These are phyloP conservation scores for Cadophora malorum DNA, from an alignment of 2,329 filamentous ascomycete species.

Conservation along the genomic window DNA sequence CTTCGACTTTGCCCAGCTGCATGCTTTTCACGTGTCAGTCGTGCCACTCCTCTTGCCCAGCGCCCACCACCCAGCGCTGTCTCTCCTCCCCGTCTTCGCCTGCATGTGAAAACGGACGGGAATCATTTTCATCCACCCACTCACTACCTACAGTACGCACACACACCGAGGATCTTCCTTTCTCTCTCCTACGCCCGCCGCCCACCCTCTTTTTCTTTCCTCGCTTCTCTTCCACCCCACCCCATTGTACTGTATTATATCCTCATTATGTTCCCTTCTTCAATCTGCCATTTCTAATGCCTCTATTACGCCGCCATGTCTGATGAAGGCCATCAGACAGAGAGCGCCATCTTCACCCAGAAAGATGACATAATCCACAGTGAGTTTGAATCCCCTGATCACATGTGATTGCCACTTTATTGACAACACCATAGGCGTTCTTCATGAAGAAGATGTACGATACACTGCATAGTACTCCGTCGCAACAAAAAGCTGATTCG, in stretches of 20 bases:
- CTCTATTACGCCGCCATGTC: constrained; percentile 41
- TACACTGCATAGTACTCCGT: not conserved
- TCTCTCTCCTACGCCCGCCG: not conserved
- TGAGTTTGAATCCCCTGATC: constrained; percentile 32
- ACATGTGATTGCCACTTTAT: constrained; percentile 42
- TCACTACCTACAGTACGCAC: too few species aligned
- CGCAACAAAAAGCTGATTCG: constrained; percentile 26
- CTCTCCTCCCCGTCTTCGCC: not conserved
- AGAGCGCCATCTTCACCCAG: constrained; percentile 34
- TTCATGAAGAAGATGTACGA: constrained; percentile 46
- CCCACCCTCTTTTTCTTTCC: constrained; percentile 3
- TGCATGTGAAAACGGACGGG: constrained; percentile 15
- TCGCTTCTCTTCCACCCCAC: not conserved
- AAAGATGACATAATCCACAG: constrained; percentile 42
- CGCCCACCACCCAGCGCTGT: too few species aligned
- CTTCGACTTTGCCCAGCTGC: not conserved
- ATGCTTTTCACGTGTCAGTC: constrained; percentile 10
- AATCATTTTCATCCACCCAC: constrained; percentile 12
- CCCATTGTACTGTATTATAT: constrained; percentile 21
- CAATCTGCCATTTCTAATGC: constrained; percentile 34
- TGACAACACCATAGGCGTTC: constrained; percentile 40
- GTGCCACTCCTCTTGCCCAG: too few species aligned
- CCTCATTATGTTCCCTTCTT: constrained; percentile 30
- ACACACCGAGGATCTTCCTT: constrained; percentile 20
- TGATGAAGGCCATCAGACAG: constrained; percentile 40